A percentile compares a stretch with the other conserved stretches of the same genome.
Conservation (phyloP, 805 yeast species). For the Candida golubevii region DNA sequence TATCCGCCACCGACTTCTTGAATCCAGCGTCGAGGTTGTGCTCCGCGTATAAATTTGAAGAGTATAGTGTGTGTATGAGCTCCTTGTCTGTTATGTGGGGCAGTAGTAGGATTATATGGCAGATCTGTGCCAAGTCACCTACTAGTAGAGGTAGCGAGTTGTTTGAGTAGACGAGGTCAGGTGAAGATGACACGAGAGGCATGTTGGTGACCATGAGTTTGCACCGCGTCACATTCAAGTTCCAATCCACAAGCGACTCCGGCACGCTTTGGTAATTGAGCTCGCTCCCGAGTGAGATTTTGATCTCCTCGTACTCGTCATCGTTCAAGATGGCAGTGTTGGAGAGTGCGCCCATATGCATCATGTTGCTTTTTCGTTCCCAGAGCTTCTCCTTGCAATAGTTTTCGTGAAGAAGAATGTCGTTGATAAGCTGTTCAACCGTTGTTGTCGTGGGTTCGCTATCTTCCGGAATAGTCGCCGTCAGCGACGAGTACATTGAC, state of each 20-base stretch:
- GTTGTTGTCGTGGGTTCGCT: slow-evolving; percentile 39
- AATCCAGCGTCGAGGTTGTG: slow-evolving; percentile 43
- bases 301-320: slow-evolving; percentile 27
- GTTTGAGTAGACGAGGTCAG: slow-evolving; percentile 31
- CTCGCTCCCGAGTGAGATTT: slow-evolving; percentile 39
- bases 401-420: slow-evolving; percentile 36
- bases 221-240: slow-evolving; percentile 47
- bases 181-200: slow-evolving; percentile 36
- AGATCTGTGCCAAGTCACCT: slow-evolving; percentile 39
- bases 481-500: slow-evolving; percentile 36
- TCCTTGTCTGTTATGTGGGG: slow-evolving; percentile 42
- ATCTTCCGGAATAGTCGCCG: slow-evolving; percentile 45
- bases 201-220: slow-evolving; percentile 39
- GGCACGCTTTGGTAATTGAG: slow-evolving; percentile 34
- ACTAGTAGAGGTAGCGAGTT: slow-evolving; percentile 36
- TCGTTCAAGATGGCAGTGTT: slow-evolving; percentile 7
- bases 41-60: slow-evolving; percentile 45
- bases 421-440: slow-evolving; percentile 41
- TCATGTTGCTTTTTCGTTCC: slow-evolving; percentile 7
- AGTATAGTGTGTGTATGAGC: slow-evolving; percentile 35
- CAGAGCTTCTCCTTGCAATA: slow-evolving; percentile 18
- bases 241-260: slow-evolving; percentile 48
- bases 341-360: not conserved
- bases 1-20: slow-evolving; percentile 45
- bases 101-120: slow-evolving; percentile 37